Conservation (phyloP, 208 protist species). For the Angomonas ambiguus region DNA sequence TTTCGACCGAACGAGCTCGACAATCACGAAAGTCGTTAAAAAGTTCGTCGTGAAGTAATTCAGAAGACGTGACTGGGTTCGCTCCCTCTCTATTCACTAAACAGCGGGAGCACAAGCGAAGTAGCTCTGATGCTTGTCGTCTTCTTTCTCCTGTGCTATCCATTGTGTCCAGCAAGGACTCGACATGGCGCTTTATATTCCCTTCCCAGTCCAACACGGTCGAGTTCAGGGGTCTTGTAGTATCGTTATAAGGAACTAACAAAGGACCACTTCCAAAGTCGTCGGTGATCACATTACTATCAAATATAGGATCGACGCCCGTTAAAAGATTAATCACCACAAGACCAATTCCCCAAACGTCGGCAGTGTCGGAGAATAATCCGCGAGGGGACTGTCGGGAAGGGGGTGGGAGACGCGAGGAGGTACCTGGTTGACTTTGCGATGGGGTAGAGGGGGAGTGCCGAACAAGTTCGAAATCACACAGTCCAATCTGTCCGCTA, state of each 20-base stretch:
- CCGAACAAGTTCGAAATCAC: conserved; percentile 83
- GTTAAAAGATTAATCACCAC: conserved; percentile 63
- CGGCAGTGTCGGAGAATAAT: conserved; percentile 43
- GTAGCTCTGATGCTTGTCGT: conserved; percentile 28
- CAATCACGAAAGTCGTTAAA: conserved; percentile 34
- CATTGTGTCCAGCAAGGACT: conserved; percentile 24
- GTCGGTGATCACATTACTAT: conserved; percentile 39
- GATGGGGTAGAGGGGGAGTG: conserved; percentile 17
- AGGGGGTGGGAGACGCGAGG: conserved; percentile 45
- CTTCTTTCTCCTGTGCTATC: conserved; percentile 18
- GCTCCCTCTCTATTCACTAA: conserved; percentile 48
- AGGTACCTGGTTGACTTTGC: not conserved
- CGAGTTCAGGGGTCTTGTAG: conserved; percentile 9
- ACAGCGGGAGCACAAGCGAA: conserved; percentile 48
- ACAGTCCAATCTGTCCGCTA: conserved; percentile 51
- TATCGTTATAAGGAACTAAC: conserved; percentile 30
- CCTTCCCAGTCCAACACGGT: conserved; percentile 64
- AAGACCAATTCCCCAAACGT: conserved; percentile 69
- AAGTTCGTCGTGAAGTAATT: conserved; percentile 38
- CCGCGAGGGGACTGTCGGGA: conserved; percentile 64
- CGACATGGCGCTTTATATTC: conserved; percentile 63
- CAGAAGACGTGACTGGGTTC: conserved; percentile 22
- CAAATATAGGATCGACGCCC: conserved; percentile 76
- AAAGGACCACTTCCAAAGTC: conserved; percentile 76
- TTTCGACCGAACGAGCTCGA: conserved; percentile 18